These are phyloP conservation scores for Linderniella brevidens DNA, from an alignment of 257 asterid genomes.

Conservation along the genomic window DNA sequence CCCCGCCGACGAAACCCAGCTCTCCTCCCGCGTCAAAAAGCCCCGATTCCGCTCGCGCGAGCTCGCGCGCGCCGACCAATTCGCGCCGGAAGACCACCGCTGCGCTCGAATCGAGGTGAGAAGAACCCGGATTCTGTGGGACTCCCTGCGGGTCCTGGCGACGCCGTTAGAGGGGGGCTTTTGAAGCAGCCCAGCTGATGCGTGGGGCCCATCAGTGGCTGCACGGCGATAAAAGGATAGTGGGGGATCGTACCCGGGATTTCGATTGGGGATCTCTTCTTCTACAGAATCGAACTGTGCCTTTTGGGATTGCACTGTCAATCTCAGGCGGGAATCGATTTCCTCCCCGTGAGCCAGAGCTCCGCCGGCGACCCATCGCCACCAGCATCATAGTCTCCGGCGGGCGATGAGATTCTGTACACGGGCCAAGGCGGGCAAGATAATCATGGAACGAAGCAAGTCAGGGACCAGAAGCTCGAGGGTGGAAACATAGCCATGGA, in stretches of 20 bases:
- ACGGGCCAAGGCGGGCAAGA: constrained; percentile 99
- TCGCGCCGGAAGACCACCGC: constrained; percentile 32
- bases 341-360: constrained; percentile 54
- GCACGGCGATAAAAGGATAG: constrained; percentile 65
- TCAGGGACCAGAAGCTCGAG: constrained; percentile 65
- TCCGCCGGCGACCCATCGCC: constrained; percentile 76
- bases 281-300: constrained; percentile 74
- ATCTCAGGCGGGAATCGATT: constrained; percentile 82
- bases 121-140: constrained; percentile 51
- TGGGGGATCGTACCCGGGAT: constrained; percentile 74
- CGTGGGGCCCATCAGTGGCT: constrained; percentile 47
- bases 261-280: constrained; percentile 58
- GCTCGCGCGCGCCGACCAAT: constrained; percentile 58
- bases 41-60: constrained; percentile 45
- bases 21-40: too few relatives aligned
- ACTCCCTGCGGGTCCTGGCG: constrained; percentile 48
- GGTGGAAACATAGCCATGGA: constrained; percentile 74
- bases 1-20: too few relatives aligned
- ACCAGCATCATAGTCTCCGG: constrained; percentile 85
- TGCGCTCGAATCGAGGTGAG: constrained; percentile 34
- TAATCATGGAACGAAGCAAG: constrained; percentile 40
- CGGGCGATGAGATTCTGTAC: constrained; percentile 63
- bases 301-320: constrained; percentile 86
- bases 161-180: constrained; percentile 43
- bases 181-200: constrained; percentile 52